Evolutionary conservation across 1,139 yeast species (phyloP).

Genomic region (Pichia sp.): DNA sequence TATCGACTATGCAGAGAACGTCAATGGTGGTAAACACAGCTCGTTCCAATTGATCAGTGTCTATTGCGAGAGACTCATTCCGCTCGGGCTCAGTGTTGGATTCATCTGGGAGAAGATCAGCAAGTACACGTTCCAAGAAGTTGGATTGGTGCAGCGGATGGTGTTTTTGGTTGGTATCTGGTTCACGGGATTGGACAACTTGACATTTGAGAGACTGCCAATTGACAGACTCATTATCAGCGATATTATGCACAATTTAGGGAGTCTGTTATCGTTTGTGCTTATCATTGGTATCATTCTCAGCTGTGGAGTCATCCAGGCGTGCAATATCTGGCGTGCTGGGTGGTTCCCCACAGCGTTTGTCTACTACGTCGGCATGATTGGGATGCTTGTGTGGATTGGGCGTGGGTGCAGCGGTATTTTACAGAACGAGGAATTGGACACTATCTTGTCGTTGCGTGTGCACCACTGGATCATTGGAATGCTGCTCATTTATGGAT

Average conservation of each 20-base stretch:
- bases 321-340: constrained; percentile 74
- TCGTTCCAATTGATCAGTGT: constrained; percentile 53
- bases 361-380: constrained; percentile 38
- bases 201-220: constrained; percentile 86
- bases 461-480: constrained; percentile 91
- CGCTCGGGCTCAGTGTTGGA: constrained; percentile 68
- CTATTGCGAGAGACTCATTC: constrained; percentile 74
- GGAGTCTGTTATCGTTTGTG: constrained; percentile 67
- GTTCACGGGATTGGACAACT: constrained; percentile 82
- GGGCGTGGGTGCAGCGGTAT: constrained; percentile 1
- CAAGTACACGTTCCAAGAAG: constrained; percentile 26
- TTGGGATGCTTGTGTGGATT: neutral
- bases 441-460: constrained; percentile 53
- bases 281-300: constrained; percentile 48
- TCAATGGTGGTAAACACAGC: constrained; percentile 42
- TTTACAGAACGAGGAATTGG: neutral
- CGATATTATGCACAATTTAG: constrained; percentile 74
- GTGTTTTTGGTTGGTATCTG: constrained; percentile 47
- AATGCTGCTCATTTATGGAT: constrained; percentile 77
- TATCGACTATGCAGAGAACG: constrained; percentile 53
- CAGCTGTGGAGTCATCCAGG: constrained; percentile 67
- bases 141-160: constrained; percentile 1
- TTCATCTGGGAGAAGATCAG: constrained; percentile 55
- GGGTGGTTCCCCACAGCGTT: constrained; percentile 67
- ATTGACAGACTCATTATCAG: constrained; percentile 74